Evolutionary conservation across 495 filamentous ascomycete species (phyloP).

Genomic region (Neurospora terricola): DNA sequence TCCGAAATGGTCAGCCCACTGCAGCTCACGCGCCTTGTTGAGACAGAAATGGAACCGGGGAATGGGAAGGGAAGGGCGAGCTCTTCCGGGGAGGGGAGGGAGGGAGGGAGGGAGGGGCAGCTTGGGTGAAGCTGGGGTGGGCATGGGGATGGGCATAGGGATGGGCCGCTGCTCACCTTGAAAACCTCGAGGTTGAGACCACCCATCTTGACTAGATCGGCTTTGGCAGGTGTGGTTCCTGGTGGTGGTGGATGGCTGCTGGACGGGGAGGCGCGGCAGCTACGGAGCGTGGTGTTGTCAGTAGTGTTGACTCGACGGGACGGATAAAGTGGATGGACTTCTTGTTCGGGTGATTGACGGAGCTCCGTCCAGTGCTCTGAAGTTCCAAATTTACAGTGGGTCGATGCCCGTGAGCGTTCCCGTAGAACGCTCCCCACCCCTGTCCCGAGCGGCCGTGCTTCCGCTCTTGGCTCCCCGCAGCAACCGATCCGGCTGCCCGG

Average conservation of each 20-base stretch:
- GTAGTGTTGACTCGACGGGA: background rate
- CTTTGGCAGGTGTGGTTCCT: background rate
- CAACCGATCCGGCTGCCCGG: background rate
- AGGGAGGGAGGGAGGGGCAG: background rate
- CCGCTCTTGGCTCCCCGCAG: background rate
- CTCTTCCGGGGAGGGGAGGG: background rate
- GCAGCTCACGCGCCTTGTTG: background rate
- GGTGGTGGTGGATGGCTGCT: constrained; percentile 15
- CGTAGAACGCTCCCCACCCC: background rate
- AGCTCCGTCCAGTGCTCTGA: background rate
- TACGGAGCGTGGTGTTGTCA: background rate
- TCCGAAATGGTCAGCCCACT: background rate
- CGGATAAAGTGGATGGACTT: background rate
- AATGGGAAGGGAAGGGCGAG: constrained; percentile 2
- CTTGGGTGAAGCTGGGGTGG: background rate
- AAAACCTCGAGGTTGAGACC: constrained; percentile 92
- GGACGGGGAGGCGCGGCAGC: background rate
- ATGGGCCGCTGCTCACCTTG: constrained; percentile 54
- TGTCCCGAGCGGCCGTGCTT: background rate
- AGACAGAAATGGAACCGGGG: background rate
- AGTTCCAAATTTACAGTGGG: constrained; percentile 7
- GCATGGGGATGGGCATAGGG: background rate
- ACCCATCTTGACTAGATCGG: constrained; percentile 40
- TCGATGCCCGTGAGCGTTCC: background rate
- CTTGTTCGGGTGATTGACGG: background rate